phyloP scores from a whole-genome alignment of 2,329 filamentous ascomycete genomes.

The Malbranchea zuffiana region DNA sequence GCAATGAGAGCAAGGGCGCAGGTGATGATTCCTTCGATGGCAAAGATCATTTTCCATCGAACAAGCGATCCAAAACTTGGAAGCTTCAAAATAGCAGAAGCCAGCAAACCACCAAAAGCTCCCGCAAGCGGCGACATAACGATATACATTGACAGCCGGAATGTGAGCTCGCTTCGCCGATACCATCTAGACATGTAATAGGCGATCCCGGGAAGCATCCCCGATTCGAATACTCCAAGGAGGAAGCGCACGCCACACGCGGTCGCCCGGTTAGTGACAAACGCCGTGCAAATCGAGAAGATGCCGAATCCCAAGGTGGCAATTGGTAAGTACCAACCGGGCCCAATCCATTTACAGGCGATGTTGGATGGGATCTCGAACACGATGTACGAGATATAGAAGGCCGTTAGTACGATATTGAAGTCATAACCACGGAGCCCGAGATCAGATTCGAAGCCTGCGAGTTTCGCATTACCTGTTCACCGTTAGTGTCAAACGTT shows the following conservation, averaged over 20 bases:
- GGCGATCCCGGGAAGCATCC: slow-evolving; percentile 62
- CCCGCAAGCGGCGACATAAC: slow-evolving; percentile 60
- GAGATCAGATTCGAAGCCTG: slow-evolving; percentile 54
- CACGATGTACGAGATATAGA: slow-evolving; percentile 63
- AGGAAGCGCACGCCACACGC: slow-evolving; percentile 55
- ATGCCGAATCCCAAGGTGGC: slow-evolving; percentile 54
- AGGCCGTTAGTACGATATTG: slow-evolving; percentile 55
- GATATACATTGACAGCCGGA: slow-evolving; percentile 57
- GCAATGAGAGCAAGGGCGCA: slow-evolving; percentile 10
- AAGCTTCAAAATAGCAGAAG: slow-evolving; percentile 29
- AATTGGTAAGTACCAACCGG: slow-evolving; percentile 58
- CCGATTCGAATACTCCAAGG: slow-evolving; percentile 59
- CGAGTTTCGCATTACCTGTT: slow-evolving; percentile 56
- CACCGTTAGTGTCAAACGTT: not conserved
- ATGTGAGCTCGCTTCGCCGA: slow-evolving; percentile 55
- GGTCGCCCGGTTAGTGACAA: slow-evolving; percentile 45
- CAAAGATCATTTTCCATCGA: slow-evolving; percentile 14
- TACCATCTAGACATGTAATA: slow-evolving; percentile 67
- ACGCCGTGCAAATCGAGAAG: slow-evolving; percentile 54
- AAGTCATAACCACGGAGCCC: slow-evolving; percentile 53
- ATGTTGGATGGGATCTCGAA: slow-evolving; percentile 62
- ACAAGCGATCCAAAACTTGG: slow-evolving; percentile 9
- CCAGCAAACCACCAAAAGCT: slow-evolving; percentile 59
- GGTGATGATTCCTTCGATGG: slow-evolving; percentile 14
- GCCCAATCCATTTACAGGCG: slow-evolving; percentile 58